These are phyloP conservation scores for Eimeria brunetti DNA, from an alignment of 169 alveolate genomes.

Conservation along the genomic window DNA sequence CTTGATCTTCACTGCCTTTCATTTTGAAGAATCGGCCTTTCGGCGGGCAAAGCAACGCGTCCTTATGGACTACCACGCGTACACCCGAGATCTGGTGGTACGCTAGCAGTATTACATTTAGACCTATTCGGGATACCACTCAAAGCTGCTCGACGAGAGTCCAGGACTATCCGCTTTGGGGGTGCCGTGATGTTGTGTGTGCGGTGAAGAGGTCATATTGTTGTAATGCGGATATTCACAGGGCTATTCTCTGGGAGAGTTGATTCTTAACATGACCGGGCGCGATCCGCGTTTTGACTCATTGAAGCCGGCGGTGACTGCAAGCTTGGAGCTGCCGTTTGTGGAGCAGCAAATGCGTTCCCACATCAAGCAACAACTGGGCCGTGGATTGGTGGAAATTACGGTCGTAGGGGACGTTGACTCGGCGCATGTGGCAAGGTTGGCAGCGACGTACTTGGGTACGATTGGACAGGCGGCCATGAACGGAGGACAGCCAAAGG, in stretches of 20 bases:
- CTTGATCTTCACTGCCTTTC: slow-evolving; percentile 81
- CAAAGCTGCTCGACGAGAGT: background rate
- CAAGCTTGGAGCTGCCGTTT: slow-evolving; percentile 9
- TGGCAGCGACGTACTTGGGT: slow-evolving; percentile 71
- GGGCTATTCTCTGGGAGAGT: slow-evolving; percentile 79
- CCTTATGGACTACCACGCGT: slow-evolving; percentile 79
- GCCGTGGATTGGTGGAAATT: slow-evolving; percentile 51
- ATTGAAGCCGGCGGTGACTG: slow-evolving; percentile 36
- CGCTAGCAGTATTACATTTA: background rate
- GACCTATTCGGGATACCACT: background rate
- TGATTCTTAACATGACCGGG: slow-evolving; percentile 70
- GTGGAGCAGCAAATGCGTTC: slow-evolving; percentile 48
- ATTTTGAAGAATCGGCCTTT: slow-evolving; percentile 87
- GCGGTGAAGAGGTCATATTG: background rate
- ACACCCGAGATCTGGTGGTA: slow-evolving; percentile 69
- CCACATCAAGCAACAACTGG: slow-evolving; percentile 26
- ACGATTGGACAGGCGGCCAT: slow-evolving; percentile 1
- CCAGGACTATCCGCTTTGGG: background rate
- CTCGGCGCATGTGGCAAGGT: slow-evolving; percentile 14
- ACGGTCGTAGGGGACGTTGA: slow-evolving; percentile 76
- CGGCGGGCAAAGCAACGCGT: slow-evolving; percentile 84
- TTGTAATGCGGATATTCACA: slow-evolving; percentile 10
- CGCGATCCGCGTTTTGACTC: slow-evolving; percentile 72
- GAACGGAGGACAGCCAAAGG: no score
- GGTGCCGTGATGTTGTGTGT: background rate